These are phyloP conservation scores for Rhizopogon vulgaris DNA, from an alignment of 768 basidiomycete species.

Conservation along the genomic window DNA sequence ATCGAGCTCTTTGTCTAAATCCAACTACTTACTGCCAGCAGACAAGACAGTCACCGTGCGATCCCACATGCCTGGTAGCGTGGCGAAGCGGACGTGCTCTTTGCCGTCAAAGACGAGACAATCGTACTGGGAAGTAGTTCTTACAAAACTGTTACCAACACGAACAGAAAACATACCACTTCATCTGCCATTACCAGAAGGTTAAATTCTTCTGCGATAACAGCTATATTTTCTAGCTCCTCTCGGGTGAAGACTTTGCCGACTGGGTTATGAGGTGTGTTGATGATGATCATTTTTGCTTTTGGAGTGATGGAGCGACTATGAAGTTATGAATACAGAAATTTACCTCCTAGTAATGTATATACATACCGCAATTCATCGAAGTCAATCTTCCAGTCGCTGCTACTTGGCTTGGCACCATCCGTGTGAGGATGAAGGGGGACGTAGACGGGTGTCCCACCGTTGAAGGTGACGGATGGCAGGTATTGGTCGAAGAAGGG, in stretches of 20 bases:
- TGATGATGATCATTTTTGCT: conserved; percentile 92
- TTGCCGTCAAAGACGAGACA: conserved; percentile 83
- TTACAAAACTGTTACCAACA: neutral
- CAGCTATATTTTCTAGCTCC: conserved; percentile 83
- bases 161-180: conserved; percentile 55
- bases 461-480: conserved; percentile 90
- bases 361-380: conserved; percentile 70
- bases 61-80: conserved; percentile 97
- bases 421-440: conserved; percentile 83
- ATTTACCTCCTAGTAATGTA: neutral
- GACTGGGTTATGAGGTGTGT: conserved; percentile 97
- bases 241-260: conserved; percentile 88
- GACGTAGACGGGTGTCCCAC: conserved; percentile 89
- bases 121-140: conserved; percentile 62
- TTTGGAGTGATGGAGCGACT: conserved; percentile 81
- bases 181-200: conserved; percentile 93
- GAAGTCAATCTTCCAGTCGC: conserved; percentile 88
- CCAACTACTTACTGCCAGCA: conserved; percentile 71
- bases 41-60: conserved; percentile 93
- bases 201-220: conserved; percentile 86
- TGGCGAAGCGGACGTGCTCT: conserved; percentile 90
- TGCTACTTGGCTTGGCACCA: conserved; percentile 44
- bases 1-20: neutral
- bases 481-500: conserved; percentile 97
- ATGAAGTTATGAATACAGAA: neutral